Evolutionary conservation across 208 protist genomes (phyloP).

Genomic region (Chromosphaera perkinsii): DNA sequence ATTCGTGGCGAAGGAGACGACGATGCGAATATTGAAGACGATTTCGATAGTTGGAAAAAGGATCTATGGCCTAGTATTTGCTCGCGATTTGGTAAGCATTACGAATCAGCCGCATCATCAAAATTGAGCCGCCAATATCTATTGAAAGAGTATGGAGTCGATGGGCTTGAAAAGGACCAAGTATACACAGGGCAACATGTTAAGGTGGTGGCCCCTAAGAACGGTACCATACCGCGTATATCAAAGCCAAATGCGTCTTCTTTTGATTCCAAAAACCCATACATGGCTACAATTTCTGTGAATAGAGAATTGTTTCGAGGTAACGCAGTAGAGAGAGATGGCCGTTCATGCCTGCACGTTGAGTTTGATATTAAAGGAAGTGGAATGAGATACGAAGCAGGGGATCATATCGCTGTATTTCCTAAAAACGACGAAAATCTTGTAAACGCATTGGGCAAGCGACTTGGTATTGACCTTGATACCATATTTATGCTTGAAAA

Average conservation of each 20-base stretch:
- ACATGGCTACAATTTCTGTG: slow-evolving; percentile 28
- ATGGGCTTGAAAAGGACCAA: too few relatives aligned
- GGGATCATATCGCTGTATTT: slow-evolving; percentile 85
- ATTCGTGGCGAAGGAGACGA: slow-evolving; percentile 59
- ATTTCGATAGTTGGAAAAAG: slow-evolving; percentile 68
- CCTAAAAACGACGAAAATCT: slow-evolving; percentile 74
- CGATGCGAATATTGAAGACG: slow-evolving; percentile 64
- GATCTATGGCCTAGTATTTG: slow-evolving; percentile 48
- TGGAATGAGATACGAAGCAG: slow-evolving; percentile 57
- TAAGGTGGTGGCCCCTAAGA: not conserved
- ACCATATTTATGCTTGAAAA: slow-evolving; percentile 22
- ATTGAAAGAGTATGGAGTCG: too few relatives aligned
- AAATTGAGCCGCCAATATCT: too few relatives aligned
- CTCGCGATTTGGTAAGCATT: slow-evolving; percentile 24
- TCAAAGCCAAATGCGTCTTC: not conserved
- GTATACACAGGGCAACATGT: too few relatives aligned
- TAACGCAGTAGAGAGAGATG: not conserved
- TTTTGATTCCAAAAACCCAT: slow-evolving; percentile 46
- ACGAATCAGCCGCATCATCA: too few relatives aligned
- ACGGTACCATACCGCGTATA: not conserved
- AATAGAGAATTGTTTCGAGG: slow-evolving; percentile 46
- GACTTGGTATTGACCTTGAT: slow-evolving; percentile 51
- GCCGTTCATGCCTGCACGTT: slow-evolving; percentile 72
- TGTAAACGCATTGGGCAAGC: slow-evolving; percentile 56
- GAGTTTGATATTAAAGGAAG: slow-evolving; percentile 68